Evolutionary conservation across 805 yeast genomes (phyloP).

Genomic region (Lachancea cidri): DNA sequence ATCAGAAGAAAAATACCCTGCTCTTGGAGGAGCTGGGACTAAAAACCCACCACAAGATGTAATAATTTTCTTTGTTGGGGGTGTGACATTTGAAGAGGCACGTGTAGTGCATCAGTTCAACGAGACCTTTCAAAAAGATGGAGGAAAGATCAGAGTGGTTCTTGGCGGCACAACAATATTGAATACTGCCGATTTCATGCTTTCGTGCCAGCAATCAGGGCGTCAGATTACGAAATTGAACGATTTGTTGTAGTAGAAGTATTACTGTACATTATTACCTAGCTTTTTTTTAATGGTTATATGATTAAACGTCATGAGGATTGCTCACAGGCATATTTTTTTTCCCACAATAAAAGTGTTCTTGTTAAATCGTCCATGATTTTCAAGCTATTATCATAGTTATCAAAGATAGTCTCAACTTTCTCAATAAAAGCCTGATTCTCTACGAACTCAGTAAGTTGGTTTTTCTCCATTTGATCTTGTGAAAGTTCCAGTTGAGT

Average conservation of each 20-base stretch:
- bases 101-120: conserved; percentile 72
- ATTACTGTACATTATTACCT: background rate
- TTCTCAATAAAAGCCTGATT: conserved; percentile 36
- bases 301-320: background rate
- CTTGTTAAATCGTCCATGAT: conserved; percentile 71
- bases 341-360: conserved; percentile 74
- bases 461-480: conserved; percentile 58
- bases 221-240: conserved; percentile 3
- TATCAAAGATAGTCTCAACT: conserved; percentile 41
- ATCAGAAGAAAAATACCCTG: conserved; percentile 31
- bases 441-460: conserved; percentile 43
- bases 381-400: conserved; percentile 54
- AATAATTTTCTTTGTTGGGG: conserved; percentile 76
- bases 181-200: conserved; percentile 37
- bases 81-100: conserved; percentile 89
- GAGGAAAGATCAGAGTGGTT: conserved; percentile 52
- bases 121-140: conserved; percentile 33
- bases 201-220: background rate
- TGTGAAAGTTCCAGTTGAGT: conserved; percentile 77
- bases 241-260: conserved; percentile 4
- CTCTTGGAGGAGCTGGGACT: conserved; percentile 19
- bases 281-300: background rate
- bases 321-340: conserved; percentile 40
- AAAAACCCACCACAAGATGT: conserved; percentile 50
- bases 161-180: conserved; percentile 75